Evolutionary conservation across 2,329 filamentous ascomycete species (phyloP).

Genomic region (Monosporascus sp.): DNA sequence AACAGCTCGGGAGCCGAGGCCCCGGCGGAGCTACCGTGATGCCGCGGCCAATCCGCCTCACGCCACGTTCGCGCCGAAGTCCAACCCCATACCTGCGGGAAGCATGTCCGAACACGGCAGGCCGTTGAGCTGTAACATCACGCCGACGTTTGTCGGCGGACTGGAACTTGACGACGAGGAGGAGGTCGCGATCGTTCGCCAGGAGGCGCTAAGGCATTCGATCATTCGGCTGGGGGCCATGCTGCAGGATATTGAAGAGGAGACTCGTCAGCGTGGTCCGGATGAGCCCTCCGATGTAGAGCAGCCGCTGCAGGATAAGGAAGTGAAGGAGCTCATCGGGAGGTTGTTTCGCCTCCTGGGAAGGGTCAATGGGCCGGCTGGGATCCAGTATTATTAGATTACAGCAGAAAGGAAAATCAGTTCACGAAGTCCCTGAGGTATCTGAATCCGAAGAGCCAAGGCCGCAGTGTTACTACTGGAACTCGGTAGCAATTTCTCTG

Average conservation of each 20-base stretch:
- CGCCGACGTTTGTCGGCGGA: constrained; percentile 1
- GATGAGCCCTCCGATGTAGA: not conserved
- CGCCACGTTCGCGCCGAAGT: too few species aligned
- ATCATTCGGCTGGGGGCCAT: constrained; percentile 10
- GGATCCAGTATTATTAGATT: too few species aligned
- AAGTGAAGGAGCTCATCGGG: constrained; percentile 5
- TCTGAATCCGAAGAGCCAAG: too few species aligned
- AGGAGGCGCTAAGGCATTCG: constrained; percentile 10
- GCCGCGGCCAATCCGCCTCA: too few species aligned
- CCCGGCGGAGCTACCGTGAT: too few species aligned
- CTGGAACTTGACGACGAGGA: constrained; percentile 7
- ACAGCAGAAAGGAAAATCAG: too few species aligned
- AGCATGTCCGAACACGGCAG: too few species aligned
- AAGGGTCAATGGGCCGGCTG: not conserved
- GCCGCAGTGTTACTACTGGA: too few species aligned
- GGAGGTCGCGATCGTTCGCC: constrained; percentile 6
- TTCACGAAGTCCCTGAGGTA: too few species aligned
- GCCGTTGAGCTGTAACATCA: too few species aligned
- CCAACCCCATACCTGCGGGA: too few species aligned
- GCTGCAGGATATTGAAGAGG: constrained; percentile 12
- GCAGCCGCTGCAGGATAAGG: constrained; percentile 3
- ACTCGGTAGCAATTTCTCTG: too few species aligned
- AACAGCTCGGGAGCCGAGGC: not conserved
- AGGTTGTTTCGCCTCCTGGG: constrained; percentile 9
- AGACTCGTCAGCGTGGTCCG: not conserved